Conservation (phyloP, 768 basidiomycete genomes). For the Rhodosporidiobolus odoratus region DNA sequence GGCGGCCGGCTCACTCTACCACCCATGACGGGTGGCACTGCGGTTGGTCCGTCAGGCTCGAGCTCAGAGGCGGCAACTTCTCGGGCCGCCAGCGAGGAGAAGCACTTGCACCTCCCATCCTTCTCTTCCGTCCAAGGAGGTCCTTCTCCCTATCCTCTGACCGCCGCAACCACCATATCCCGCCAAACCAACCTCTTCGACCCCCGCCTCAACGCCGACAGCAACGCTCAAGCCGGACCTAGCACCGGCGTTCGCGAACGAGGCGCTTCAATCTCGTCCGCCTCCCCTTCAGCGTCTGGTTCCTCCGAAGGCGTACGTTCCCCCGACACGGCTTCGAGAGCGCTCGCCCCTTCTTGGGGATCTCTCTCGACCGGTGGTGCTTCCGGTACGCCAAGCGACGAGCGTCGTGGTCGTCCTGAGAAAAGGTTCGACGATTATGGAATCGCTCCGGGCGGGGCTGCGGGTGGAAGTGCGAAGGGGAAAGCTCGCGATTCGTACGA, state of each 20-base stretch:
- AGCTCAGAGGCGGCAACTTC: neutral
- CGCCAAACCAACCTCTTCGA: slow-evolving; percentile 22
- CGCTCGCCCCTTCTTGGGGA: neutral
- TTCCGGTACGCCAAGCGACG: slow-evolving; percentile 5
- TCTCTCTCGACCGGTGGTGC: neutral
- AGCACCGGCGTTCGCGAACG: neutral
- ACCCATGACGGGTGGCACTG: neutral
- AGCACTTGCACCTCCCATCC: neutral
- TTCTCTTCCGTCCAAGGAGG: neutral
- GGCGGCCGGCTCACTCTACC: slow-evolving; percentile 20
- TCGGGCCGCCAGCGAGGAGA: neutral
- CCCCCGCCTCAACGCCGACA: neutral
- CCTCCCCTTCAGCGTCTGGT: slow-evolving; percentile 16
- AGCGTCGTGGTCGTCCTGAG: slow-evolving; percentile 32
- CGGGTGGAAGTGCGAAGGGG: slow-evolving; percentile 12
- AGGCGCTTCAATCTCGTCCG: slow-evolving; percentile 26
- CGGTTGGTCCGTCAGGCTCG: neutral
- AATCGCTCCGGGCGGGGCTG: too few species aligned
- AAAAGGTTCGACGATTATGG: slow-evolving; percentile 29
- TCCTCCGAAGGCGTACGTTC: slow-evolving; percentile 30
- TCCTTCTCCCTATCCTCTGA: neutral
- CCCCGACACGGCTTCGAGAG: slow-evolving; percentile 5
- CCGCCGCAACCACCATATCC: slow-evolving; percentile 1
- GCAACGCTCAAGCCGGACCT: neutral
- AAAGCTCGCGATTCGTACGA: slow-evolving; percentile 16